A percentile compares a stretch with the other conserved stretches of the same genome.
Evolutionary conservation across 331 rosid species (phyloP).

Genomic region (Pyrus hybrid): DNA sequence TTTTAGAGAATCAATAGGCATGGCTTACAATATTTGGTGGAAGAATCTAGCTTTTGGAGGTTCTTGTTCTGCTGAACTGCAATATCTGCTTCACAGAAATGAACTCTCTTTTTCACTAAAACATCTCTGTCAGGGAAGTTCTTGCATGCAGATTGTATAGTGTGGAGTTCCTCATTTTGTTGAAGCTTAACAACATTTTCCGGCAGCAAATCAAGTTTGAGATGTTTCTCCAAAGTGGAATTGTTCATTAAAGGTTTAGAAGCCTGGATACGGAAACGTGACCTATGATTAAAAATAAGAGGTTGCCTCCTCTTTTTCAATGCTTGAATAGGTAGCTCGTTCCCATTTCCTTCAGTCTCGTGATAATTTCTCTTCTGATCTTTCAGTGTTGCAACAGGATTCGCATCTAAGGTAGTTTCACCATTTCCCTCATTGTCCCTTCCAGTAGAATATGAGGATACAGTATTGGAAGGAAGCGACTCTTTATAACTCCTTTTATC

Average conservation of each 20-base stretch:
- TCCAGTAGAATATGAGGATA: slow-evolving; percentile 16
- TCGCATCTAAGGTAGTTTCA: slow-evolving; percentile 21
- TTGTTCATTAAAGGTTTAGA: slow-evolving; percentile 24
- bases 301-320: slow-evolving; percentile 26
- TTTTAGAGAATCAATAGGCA: background rate
- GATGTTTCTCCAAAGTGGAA: slow-evolving; percentile 17
- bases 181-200: slow-evolving; percentile 25
- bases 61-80: slow-evolving; percentile 32
- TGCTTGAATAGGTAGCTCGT: slow-evolving; percentile 18
- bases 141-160: slow-evolving; percentile 18
- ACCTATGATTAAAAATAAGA: slow-evolving; percentile 25
- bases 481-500: slow-evolving; percentile 28
- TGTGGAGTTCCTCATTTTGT: slow-evolving; percentile 18
- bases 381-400: slow-evolving; percentile 15
- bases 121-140: slow-evolving; percentile 21
- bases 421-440: slow-evolving; percentile 19
- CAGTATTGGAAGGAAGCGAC: slow-evolving; percentile 1
- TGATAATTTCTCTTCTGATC: slow-evolving; percentile 19
- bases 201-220: slow-evolving; percentile 8
- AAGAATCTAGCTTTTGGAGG: slow-evolving; percentile 28
- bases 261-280: slow-evolving; percentile 23
- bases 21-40: slow-evolving; percentile 35
- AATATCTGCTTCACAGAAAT: slow-evolving; percentile 48
- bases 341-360: slow-evolving; percentile 21
- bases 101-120: slow-evolving; percentile 48